phyloP scores from a whole-genome alignment of 202 grass and related monocot genomes.

The Musa balbisiana region DNA sequence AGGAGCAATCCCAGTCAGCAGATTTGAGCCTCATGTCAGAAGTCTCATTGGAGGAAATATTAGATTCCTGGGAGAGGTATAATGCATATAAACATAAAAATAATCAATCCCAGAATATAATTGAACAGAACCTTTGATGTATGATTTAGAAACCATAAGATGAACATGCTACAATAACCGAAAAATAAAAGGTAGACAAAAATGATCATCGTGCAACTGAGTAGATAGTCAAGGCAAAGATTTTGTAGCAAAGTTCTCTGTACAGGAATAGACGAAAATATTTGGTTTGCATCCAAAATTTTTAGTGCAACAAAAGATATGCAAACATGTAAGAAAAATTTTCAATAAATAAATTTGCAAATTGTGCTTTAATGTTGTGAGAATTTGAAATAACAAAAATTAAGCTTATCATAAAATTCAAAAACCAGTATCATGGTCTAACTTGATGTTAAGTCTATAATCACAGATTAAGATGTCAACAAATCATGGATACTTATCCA shows the following conservation, averaged over 20 bases:
- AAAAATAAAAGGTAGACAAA: neutral
- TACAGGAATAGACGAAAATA: neutral
- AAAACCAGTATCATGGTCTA: neutral
- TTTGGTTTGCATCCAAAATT: neutral
- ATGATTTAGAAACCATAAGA: neutral
- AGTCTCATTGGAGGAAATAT: slow-evolving; percentile 15
- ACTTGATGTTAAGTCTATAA: neutral
- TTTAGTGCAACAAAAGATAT: neutral
- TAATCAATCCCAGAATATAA: neutral
- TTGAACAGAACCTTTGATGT: neutral
- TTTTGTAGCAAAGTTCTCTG: neutral
- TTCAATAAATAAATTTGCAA: neutral
- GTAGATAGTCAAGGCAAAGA: neutral
- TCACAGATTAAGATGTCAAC: neutral
- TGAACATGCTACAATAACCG: neutral
- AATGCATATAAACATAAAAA: slow-evolving; percentile 1
- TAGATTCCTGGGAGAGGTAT: slow-evolving; percentile 23
- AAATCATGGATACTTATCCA: neutral
- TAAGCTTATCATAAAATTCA: neutral
- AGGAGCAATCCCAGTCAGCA: slow-evolving; percentile 54
- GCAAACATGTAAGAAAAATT: neutral
- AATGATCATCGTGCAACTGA: neutral
- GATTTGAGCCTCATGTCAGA: slow-evolving; percentile 8
- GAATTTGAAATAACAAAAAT: neutral
- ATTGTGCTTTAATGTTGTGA: neutral